A percentile compares a stretch with the other conserved stretches of the same genome.
phyloP scores from a whole-genome alignment of 495 filamentous ascomycete genomes.

The Pseudomonodictys pantanalensis region DNA sequence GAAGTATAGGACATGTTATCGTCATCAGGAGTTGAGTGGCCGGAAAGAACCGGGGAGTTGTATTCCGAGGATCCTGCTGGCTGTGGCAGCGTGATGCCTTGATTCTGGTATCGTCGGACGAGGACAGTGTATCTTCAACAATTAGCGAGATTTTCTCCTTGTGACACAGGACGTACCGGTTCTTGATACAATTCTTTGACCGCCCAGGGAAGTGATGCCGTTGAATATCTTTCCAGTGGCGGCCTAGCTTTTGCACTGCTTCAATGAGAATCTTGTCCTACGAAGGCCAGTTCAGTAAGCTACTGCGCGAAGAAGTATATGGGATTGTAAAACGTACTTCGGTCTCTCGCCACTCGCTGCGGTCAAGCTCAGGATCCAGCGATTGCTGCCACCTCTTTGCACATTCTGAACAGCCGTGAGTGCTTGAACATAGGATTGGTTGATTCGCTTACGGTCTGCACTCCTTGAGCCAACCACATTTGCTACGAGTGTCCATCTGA shows the following conservation, averaged over 20 bases:
- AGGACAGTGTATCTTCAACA: conserved; percentile 20
- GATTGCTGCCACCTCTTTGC: conserved; percentile 46
- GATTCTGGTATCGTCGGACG: conserved; percentile 25
- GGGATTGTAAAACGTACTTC: conserved; percentile 39
- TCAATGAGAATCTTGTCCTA: conserved; percentile 41
- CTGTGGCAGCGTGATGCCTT: conserved; percentile 22
- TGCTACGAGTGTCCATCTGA: conserved; percentile 27
- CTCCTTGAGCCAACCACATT: conserved; percentile 35
- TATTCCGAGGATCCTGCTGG: neutral
- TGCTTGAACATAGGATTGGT: neutral
- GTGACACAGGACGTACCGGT: conserved; percentile 9
- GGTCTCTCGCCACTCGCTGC: conserved; percentile 41
- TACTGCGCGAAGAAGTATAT: too few species aligned
- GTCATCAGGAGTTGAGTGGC: conserved; percentile 13
- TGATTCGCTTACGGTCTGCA: conserved; percentile 39
- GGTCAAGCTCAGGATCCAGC: conserved; percentile 44
- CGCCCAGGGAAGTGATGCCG: conserved; percentile 41
- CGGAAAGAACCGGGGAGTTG: neutral
- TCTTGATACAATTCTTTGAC: conserved; percentile 37
- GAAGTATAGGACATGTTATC: conserved; percentile 10
- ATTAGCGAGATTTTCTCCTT: neutral
- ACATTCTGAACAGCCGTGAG: conserved; percentile 39
- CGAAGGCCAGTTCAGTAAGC: neutral
- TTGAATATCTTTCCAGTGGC: conserved; percentile 46
- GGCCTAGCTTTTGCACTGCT: conserved; percentile 40